These are phyloP conservation scores for Pseudoneurospora amorphoporcata DNA, from an alignment of 495 filamentous ascomycete genomes.

Conservation along the genomic window DNA sequence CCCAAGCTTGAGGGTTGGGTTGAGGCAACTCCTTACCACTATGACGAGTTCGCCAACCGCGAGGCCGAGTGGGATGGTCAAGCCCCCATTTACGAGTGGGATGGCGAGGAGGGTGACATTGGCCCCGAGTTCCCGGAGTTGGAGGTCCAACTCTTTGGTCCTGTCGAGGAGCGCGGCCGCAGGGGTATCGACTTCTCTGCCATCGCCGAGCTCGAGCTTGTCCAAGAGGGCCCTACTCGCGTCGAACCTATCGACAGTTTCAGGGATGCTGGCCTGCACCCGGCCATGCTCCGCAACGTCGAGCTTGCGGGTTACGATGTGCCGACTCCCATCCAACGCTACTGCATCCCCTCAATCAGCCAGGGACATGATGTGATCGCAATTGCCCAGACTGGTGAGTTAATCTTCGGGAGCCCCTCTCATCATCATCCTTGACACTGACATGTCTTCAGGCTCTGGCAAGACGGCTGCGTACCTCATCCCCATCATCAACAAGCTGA, in stretches of 20 bases:
- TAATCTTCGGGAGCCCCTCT: background rate
- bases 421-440: background rate
- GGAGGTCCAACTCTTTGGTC: slow-evolving; percentile 62
- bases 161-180: slow-evolving; percentile 24
- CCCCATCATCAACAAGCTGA: slow-evolving; percentile 77
- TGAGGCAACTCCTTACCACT: slow-evolving; percentile 41
- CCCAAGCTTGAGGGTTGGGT: slow-evolving; percentile 39
- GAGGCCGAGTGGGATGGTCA: slow-evolving; percentile 29
- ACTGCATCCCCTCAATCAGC: slow-evolving; percentile 66
- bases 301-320: slow-evolving; percentile 47
- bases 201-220: slow-evolving; percentile 45
- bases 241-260: slow-evolving; percentile 53
- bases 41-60: slow-evolving; percentile 32
- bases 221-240: slow-evolving; percentile 45
- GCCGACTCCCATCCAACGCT: slow-evolving; percentile 82
- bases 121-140: slow-evolving; percentile 58
- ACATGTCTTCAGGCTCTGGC: slow-evolving; percentile 59
- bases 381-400: slow-evolving; percentile 83
- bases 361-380: slow-evolving; percentile 70
- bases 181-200: slow-evolving; percentile 42
- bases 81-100: slow-evolving; percentile 69
- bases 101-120: slow-evolving; percentile 75
- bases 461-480: slow-evolving; percentile 92
- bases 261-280: slow-evolving; percentile 73
- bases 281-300: slow-evolving; percentile 70